Conservation (phyloP, 192 early-diverging fungal genomes). For the Phlyctochytrium bullatum region DNA sequence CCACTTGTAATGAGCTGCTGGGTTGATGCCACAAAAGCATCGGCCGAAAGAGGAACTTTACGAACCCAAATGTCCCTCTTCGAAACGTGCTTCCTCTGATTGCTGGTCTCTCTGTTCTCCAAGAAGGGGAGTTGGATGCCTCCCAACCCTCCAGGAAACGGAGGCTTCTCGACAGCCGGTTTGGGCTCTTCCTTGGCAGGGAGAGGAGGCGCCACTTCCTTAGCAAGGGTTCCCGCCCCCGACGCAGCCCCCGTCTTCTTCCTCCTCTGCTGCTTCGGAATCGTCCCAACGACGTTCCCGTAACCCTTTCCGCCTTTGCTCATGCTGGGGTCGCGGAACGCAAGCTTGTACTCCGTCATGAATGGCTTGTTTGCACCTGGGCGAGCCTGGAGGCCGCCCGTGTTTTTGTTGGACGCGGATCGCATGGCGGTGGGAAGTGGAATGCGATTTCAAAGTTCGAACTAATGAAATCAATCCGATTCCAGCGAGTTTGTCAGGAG, state of each 20-base stretch:
- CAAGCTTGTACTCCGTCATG: constrained; percentile 34
- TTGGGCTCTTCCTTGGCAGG: not conserved
- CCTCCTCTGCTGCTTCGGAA: not conserved
- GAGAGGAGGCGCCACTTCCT: not conserved
- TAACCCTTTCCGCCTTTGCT: not conserved
- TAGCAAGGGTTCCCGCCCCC: not conserved
- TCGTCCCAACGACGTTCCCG: not conserved
- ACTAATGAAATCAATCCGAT: no score
- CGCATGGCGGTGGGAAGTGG: not conserved
- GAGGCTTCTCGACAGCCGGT: not conserved
- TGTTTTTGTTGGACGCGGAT: not conserved
- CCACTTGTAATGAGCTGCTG: not conserved
- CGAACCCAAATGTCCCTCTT: constrained; percentile 4
- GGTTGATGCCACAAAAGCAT: no score
- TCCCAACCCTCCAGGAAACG: not conserved
- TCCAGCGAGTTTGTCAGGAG: no score
- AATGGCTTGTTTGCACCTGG: constrained; percentile 32
- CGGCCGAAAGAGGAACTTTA: not conserved
- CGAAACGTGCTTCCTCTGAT: not conserved
- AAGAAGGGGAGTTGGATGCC: not conserved
- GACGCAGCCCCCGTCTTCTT: not conserved
- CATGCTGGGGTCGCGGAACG: constrained; percentile 31
- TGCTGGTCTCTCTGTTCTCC: not conserved
- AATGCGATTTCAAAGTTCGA: not conserved
- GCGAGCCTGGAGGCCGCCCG: not conserved